Base-by-base conservation (phyloP, 2,329 filamentous ascomycete species). In the Sphaerulina vaccinii region DNA sequence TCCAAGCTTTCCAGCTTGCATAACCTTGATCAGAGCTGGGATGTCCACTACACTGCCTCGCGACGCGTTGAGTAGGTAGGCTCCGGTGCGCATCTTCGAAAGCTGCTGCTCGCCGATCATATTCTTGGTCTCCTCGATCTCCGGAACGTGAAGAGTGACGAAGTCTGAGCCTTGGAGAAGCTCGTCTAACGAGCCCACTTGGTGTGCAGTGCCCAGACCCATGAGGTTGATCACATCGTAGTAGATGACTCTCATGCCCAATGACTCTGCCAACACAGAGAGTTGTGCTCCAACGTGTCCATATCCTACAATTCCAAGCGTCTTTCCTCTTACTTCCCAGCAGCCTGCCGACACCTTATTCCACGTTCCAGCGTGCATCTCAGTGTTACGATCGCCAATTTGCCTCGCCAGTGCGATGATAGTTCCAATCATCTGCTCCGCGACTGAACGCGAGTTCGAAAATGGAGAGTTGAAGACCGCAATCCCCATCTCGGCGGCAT, bases 391-490 rank as follows among this genome's bases (percentile, higher is more conserved):
- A 72, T 99, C 93, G 57, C 89, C 86, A 27, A 99, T 79, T 73
- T 99, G 93, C 54, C 93, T 86, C 18, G 93, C 93, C 48, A 99
- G 84, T 33, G 80, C 78, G 66, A 99, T 96, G 67, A 99, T 91
- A 73, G 96, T 92, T 48, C 79, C 87, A 69, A 99, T 96, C 63
- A 97, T 90, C 51, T 97, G 79, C 77, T 99, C 93, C 51, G 93
- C 93, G 45, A 99, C 93, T 69, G 89, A 95, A 70, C 93, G 87
- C 7, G 92, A 97, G 75, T 99, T 99, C 75, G 88, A 91, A 74
- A 99, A 99, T 1, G 93, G 93, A 39, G 93, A 97, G 76, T 99
- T 99, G 83, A 99, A 99, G 59, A 99, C 93, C 29, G 91, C 90
- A 69, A 97, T 96, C 61, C 93, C 90, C 68, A 88, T 83, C 62